phyloP scores from a whole-genome alignment of 805 yeast species.

The Kuraishia borneana region DNA sequence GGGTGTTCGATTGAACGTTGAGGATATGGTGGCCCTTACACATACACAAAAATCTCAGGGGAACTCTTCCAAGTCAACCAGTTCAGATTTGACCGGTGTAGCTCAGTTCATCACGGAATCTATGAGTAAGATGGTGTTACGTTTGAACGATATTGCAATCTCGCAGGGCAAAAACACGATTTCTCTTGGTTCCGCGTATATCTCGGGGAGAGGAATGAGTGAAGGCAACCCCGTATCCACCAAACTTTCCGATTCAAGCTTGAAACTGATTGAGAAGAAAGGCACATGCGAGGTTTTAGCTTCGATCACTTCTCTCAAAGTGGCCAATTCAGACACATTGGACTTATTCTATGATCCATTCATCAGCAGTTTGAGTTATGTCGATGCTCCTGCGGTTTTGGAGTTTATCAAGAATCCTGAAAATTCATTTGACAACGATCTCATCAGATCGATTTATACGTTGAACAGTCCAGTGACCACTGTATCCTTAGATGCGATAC shows the following conservation, averaged over 20 bases:
- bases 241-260: neutral
- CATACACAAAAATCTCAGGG: neutral
- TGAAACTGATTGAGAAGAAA: neutral
- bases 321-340: neutral
- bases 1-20: neutral
- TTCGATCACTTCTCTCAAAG: slow-evolving; percentile 1
- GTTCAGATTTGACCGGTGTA: neutral
- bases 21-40: neutral
- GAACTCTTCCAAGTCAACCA: neutral
- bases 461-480: neutral
- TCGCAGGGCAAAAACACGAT: neutral
- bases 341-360: slow-evolving; percentile 3
- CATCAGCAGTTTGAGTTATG: slow-evolving; percentile 1
- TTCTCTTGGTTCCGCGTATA: neutral
- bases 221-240: neutral
- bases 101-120: neutral
- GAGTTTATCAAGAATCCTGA: neutral
- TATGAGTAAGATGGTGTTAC: neutral
- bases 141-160: neutral
- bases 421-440: neutral
- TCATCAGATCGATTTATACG: neutral
- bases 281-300: neutral
- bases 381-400: slow-evolving; percentile 1
- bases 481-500: neutral
- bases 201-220: neutral